Conservation (phyloP, 73 alveolate species). For the Stentor coeruleus region DNA sequence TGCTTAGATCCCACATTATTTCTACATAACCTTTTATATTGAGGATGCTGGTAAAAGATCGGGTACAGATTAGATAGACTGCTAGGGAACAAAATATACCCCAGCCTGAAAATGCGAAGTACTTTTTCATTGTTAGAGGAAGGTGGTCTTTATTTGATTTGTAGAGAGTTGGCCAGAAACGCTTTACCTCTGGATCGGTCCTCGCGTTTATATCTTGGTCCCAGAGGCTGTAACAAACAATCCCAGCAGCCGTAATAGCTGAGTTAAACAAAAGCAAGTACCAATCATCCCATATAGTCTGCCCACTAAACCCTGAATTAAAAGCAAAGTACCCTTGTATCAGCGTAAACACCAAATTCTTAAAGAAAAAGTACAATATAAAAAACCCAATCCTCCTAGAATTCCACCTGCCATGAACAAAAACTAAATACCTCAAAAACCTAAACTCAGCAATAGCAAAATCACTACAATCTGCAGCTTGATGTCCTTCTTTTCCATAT, state of each 20-base stretch:
- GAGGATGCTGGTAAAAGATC: not conserved
- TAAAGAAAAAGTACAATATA: slow-evolving; percentile 73
- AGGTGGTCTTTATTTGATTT: not conserved
- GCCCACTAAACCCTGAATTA: slow-evolving; percentile 67
- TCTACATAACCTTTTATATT: not conserved
- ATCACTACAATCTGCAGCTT: slow-evolving; percentile 85
- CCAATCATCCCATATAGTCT: slow-evolving; percentile 78
- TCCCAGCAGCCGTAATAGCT: slow-evolving; percentile 76
- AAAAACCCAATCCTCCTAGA: slow-evolving; percentile 76
- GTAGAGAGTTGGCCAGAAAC: slow-evolving; percentile 18
- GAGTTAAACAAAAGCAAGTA: slow-evolving; percentile 73
- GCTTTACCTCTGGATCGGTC: not conserved
- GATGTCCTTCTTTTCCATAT: slow-evolving; percentile 81
- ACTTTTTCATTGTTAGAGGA: slow-evolving; percentile 7
- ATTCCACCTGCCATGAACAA: slow-evolving; percentile 88
- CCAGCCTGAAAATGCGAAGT: not conserved
- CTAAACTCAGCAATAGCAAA: slow-evolving; percentile 79
- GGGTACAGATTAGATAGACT: not conserved
- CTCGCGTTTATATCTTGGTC: slow-evolving; percentile 56
- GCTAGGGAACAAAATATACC: not conserved
- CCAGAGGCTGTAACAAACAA: slow-evolving; percentile 66
- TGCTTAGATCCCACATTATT: slow-evolving; percentile 1
- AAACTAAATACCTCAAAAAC: slow-evolving; percentile 62
- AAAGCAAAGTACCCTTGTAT: slow-evolving; percentile 74
- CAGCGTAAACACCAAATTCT: slow-evolving; percentile 67